Percentiles rank a stretch among this genome's conserved stretches.
These are phyloP conservation scores for Yamadazyma atmosphaerica DNA, from an alignment of 1,139 yeast species.

Conservation along the genomic window DNA sequence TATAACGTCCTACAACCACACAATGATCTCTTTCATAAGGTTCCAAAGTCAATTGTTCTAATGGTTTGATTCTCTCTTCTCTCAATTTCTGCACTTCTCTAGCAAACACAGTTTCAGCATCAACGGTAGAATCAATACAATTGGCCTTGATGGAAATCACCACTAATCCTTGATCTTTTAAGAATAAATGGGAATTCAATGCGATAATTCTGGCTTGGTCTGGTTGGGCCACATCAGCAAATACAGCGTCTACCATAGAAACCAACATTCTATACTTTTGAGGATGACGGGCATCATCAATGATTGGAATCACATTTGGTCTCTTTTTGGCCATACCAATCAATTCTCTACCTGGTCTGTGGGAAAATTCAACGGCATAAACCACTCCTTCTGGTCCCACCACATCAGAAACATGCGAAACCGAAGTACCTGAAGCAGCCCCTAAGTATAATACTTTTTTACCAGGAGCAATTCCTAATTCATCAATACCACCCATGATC, in stretches of 20 bases:
- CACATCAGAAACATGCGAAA: constrained; percentile 95
- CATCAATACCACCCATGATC: constrained; percentile 99
- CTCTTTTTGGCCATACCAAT: constrained; percentile 99
- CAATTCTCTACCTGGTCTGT: constrained; percentile 99
- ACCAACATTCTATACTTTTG: constrained; percentile 98
- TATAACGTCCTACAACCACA: constrained; percentile 95
- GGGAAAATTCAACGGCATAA: constrained; percentile 98
- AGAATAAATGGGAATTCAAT: constrained; percentile 94
- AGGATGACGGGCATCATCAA: constrained; percentile 99
- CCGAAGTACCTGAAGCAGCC: constrained; percentile 99
- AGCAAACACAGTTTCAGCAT: constrained; percentile 98
- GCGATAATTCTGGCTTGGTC: constrained; percentile 99
- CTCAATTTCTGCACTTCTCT: constrained; percentile 98
- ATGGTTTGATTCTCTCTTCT: constrained; percentile 97
- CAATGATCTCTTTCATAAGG: constrained; percentile 99
- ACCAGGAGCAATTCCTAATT: constrained; percentile 96
- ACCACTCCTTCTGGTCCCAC: constrained; percentile 99
- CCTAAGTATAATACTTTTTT: constrained; percentile 96
- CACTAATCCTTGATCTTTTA: constrained; percentile 98
- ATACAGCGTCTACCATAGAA: constrained; percentile 98
- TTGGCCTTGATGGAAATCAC: constrained; percentile 98
- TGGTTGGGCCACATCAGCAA: constrained; percentile 99
- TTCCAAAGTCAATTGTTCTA: constrained; percentile 97
- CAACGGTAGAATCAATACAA: constrained; percentile 99
- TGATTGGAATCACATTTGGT: constrained; percentile 97